A percentile compares a stretch with the other conserved stretches of the same genome.
phyloP scores from a whole-genome alignment of 1,284 basidiomycete genomes.

The Leccinum insolens region DNA sequence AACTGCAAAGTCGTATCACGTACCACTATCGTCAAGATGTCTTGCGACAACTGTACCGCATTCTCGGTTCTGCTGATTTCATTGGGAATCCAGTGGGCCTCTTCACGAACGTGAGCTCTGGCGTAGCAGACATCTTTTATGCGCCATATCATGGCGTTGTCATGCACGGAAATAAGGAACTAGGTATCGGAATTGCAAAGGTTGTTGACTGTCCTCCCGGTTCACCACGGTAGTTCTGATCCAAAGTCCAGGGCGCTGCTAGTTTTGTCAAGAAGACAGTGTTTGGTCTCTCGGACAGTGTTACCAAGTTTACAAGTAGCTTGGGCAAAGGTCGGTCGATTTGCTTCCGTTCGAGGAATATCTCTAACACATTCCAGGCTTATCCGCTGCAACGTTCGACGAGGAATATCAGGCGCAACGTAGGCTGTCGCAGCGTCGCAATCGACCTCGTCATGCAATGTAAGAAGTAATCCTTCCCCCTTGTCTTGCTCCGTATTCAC shows the following conservation, averaged over 20 bases:
- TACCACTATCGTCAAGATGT: conserved; percentile 97
- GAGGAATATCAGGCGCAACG: conserved; percentile 92
- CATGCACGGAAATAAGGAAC: conserved; percentile 95
- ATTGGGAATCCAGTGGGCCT: conserved; percentile 92
- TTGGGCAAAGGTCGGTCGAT: conserved; percentile 83
- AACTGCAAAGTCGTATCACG: conserved; percentile 83
- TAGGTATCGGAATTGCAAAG: conserved; percentile 97
- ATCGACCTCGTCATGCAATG: conserved; percentile 96
- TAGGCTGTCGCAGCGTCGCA: conserved; percentile 87
- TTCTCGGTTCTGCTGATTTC: conserved; percentile 97
- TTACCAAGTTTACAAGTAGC: conserved; percentile 97
- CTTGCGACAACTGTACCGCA: conserved; percentile 92
- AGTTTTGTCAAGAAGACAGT: conserved; percentile 99
- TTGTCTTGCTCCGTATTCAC: conserved; percentile 14
- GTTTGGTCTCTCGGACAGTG: conserved; percentile 93
- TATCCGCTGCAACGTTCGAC: conserved; percentile 97
- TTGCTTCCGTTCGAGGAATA: not conserved
- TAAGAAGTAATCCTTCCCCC: conserved; percentile 41
- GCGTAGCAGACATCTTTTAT: conserved; percentile 99
- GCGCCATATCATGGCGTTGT: conserved; percentile 98
- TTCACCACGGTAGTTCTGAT: conserved; percentile 14
- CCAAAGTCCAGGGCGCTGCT: conserved; percentile 76
- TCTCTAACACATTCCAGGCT: conserved; percentile 49
- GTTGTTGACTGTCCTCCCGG: conserved; percentile 40
- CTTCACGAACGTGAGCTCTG: conserved; percentile 98